Evolutionary conservation across 768 basidiomycete species (phyloP).

Genomic region (Mycena capillaripes): DNA sequence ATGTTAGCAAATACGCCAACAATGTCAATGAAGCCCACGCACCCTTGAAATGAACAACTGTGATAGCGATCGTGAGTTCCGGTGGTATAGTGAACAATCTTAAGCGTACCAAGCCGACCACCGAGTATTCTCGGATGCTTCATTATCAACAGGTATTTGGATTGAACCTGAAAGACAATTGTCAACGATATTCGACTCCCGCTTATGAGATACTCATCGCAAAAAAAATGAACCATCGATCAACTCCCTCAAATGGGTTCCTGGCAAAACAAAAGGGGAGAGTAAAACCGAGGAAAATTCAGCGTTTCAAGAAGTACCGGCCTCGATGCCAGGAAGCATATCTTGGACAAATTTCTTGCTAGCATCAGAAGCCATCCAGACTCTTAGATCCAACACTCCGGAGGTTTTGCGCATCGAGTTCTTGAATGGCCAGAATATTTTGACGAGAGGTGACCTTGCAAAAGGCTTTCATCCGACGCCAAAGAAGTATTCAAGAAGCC

Average conservation of each 20-base stretch:
- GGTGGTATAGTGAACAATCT: not conserved
- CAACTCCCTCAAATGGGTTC: not conserved
- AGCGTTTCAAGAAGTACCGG: not conserved
- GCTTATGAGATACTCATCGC: not conserved
- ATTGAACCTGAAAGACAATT: not conserved
- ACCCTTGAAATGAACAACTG: not conserved
- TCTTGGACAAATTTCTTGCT: not conserved
- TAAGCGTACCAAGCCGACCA: not conserved
- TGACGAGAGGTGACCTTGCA: no score
- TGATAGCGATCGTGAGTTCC: not conserved
- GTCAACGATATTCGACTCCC: no score
- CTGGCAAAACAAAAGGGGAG: not conserved
- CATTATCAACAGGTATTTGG: not conserved
- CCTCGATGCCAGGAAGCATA: not conserved
- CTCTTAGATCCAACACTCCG: not conserved
- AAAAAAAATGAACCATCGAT: not conserved
- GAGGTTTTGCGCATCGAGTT: not conserved
- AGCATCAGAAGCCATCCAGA: not conserved
- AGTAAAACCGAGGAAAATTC: not conserved
- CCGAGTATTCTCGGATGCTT: not conserved
- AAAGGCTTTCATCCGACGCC: no score
- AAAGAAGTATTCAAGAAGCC: no score
- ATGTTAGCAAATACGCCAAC: not conserved
- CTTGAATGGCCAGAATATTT: no score
- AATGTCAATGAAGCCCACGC: not conserved